phyloP scores from a whole-genome alignment of 306 rosid species.

The Vigna hirtella region DNA sequence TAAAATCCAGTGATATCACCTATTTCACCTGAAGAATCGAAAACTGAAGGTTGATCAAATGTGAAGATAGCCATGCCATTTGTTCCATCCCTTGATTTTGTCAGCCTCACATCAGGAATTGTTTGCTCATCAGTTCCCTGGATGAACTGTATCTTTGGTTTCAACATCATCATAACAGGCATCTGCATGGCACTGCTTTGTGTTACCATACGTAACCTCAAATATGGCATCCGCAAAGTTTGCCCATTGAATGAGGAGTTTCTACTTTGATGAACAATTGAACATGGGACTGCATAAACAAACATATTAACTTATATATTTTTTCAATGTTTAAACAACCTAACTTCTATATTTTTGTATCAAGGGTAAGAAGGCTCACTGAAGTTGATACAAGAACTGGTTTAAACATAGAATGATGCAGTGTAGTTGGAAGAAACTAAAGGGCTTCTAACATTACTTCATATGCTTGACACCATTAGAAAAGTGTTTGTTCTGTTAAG shows the following conservation, averaged over 20 bases:
- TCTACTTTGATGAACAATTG: conserved; percentile 54
- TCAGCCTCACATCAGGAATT: conserved; percentile 87
- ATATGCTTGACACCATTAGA: not conserved
- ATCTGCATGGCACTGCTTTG: conserved; percentile 28
- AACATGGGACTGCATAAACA: conserved; percentile 53
- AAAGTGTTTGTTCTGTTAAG: not conserved
- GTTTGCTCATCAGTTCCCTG: conserved; percentile 98
- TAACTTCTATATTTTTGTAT: not conserved
- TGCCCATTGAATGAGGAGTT: conserved; percentile 75
- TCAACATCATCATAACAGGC: conserved; percentile 63
- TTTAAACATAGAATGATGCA: conserved; percentile 3
- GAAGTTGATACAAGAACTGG: conserved; percentile 20
- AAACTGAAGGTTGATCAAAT: conserved; percentile 94
- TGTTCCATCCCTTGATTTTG: conserved; percentile 93
- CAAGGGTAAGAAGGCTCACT: conserved; percentile 7
- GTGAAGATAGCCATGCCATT: conserved; percentile 92
- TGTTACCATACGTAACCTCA: conserved; percentile 48
- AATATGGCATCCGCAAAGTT: conserved; percentile 51
- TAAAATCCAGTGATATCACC: conserved; percentile 96
- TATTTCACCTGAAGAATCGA: conserved; percentile 92
- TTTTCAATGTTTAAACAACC: not conserved
- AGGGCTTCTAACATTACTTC: conserved; percentile 16
- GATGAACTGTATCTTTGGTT: conserved; percentile 88
- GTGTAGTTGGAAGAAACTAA: not conserved
- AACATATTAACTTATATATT: not conserved